Evolutionary conservation across 345 rosid genomes (phyloP).

Genomic region (Alliaria petiolata): DNA sequence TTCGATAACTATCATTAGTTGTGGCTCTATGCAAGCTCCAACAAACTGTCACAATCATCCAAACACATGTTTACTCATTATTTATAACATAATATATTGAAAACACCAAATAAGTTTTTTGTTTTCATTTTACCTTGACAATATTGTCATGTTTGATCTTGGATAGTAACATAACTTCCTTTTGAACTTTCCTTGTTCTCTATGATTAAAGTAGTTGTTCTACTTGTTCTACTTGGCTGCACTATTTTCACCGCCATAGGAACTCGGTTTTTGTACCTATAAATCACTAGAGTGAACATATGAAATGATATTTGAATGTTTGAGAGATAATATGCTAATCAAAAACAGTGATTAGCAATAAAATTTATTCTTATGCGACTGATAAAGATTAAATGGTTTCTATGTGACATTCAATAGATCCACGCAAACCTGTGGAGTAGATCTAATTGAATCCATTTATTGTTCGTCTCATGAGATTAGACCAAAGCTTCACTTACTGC

Average conservation of each 20-base stretch:
- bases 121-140: constrained; percentile 38
- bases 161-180: constrained; percentile 55
- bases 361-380: background rate
- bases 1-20: constrained; percentile 58
- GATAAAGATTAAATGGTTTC: background rate
- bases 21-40: constrained; percentile 56
- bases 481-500: background rate
- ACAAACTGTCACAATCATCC: constrained; percentile 36
- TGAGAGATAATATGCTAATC: background rate
- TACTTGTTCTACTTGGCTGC: constrained; percentile 42
- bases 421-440: background rate
- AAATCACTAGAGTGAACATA: background rate
- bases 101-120: background rate
- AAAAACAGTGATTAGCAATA: background rate
- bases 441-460: background rate
- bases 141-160: constrained; percentile 45
- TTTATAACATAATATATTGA: background rate
- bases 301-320: background rate
- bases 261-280: constrained; percentile 15
- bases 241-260: constrained; percentile 56
- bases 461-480: background rate
- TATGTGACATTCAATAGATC: background rate
- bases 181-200: constrained; percentile 41
- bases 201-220: constrained; percentile 25
- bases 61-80: background rate